Base-by-base conservation (phyloP, 2,329 filamentous ascomycete species). In the Simplicillium aogashimaense region DNA sequence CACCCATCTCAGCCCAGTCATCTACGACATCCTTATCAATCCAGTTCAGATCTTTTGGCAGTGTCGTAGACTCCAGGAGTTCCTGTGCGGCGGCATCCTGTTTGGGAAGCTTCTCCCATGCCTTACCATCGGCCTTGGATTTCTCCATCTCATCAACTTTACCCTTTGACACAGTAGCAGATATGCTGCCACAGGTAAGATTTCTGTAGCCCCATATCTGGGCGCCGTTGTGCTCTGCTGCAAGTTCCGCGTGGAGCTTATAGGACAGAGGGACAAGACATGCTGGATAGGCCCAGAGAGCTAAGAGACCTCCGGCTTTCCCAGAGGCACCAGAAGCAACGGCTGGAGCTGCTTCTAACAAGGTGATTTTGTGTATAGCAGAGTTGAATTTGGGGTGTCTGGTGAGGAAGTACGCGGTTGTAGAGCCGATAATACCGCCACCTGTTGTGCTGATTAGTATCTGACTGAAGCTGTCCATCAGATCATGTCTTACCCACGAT, bases 311-410 rank as follows among this genome's bases (percentile, higher is more conserved):
- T 13, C 92, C 92, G 1, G 92, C 90, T 64, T 95, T 97, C 32
- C 92, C 92, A 8, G 88, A 95, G 30, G 92, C 90, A 17, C 86
- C 90, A n/a, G 86, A 78, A 7, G 92, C 92, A 47, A 97, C 81
- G 35, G 80, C 72, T 15, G 81, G 74, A 3, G 79, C 80, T 1
- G 92, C 88, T 67, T 98, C 92, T 40, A 97, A 72, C 25, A 98
- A 70, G 1, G 85, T 94, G 52, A 97, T 82, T 39, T 71, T 81
- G 58, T 95, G 86, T 39, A 76, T 74, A 16, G 74, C 63, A 33
- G 81, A 78, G 57, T 92, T 74, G 65, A 85, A 97, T 25, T 75
- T 79, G 20, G 86, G 80, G 58, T 97, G 89, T 47, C 86, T 81
- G 2, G 88, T 92, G 34, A 97, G 70, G 56, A 81, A 97, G 62